phyloP scores from a whole-genome alignment of 441 rosid species.

The Adansonia rubrostipa region DNA sequence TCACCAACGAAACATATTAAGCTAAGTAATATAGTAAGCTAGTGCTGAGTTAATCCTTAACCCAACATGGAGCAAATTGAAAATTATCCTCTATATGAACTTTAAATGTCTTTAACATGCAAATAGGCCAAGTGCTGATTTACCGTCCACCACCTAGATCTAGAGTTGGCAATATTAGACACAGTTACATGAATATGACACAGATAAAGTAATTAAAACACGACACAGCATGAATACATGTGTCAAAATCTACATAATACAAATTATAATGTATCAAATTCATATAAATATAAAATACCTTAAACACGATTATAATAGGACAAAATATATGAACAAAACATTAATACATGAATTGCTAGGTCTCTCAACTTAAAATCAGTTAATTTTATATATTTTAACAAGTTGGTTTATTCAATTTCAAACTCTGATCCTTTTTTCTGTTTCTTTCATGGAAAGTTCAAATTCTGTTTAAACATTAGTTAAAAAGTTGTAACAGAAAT shows the following conservation, averaged over 20 bases:
- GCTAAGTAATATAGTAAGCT: neutral
- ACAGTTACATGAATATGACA: no score
- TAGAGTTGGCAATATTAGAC: no score
- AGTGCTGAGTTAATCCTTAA: neutral
- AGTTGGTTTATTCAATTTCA: neutral
- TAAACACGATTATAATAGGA: no score
- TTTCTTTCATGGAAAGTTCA: neutral
- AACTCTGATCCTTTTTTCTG: neutral
- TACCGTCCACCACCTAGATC: neutral
- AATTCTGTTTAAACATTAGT: neutral
- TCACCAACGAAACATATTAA: neutral
- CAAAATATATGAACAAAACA: no score
- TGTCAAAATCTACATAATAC: no score
- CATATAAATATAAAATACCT: no score
- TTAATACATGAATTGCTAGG: no score
- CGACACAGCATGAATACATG: no score
- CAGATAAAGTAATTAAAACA: no score
- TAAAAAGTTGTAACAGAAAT: neutral
- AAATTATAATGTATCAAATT: no score
- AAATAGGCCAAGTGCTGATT: neutral
- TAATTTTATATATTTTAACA: neutral
- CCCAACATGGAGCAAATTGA: neutral
- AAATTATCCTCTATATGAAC: neutral
- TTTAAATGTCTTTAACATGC: neutral
- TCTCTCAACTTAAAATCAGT: conserved; percentile 11